Conservation (phyloP, 2,329 filamentous ascomycete species). For the Fusarium begoniae region DNA sequence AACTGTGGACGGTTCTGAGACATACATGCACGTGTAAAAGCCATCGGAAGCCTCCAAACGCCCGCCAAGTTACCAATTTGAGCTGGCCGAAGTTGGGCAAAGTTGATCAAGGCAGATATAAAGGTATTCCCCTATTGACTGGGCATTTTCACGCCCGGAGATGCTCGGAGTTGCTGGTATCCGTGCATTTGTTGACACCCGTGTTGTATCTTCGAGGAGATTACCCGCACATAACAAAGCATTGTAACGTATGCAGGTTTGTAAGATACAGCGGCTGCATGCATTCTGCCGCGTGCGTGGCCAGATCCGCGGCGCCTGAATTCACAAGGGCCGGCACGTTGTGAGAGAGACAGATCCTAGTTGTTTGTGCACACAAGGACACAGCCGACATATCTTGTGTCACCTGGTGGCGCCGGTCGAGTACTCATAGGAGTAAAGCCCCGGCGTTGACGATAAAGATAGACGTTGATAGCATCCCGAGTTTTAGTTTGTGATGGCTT, state of each 20-base stretch:
- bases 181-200: background rate
- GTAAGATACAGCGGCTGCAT: slow-evolving; percentile 12
- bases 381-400: background rate
- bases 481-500: background rate
- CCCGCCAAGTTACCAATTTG: background rate
- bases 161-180: background rate
- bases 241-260: background rate
- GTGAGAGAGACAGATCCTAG: background rate
- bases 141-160: background rate
- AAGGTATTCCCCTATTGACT: background rate
- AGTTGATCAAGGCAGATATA: too few species aligned
- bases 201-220: background rate
- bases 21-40: background rate
- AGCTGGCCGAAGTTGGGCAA: background rate
- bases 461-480: background rate
- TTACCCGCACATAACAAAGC: background rate
- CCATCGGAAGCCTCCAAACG: background rate
- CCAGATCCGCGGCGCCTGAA: slow-evolving; percentile 25
- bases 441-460: background rate
- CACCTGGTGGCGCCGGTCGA: background rate
- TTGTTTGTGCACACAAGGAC: slow-evolving; percentile 21
- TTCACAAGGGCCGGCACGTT: slow-evolving; percentile 2
- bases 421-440: background rate
- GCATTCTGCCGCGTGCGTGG: slow-evolving; percentile 27
- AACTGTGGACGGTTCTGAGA: background rate